Percentiles rank a stretch among this genome's conserved stretches.
phyloP scores from a whole-genome alignment of 257 asterid species.

The Catharanthus roseus region DNA sequence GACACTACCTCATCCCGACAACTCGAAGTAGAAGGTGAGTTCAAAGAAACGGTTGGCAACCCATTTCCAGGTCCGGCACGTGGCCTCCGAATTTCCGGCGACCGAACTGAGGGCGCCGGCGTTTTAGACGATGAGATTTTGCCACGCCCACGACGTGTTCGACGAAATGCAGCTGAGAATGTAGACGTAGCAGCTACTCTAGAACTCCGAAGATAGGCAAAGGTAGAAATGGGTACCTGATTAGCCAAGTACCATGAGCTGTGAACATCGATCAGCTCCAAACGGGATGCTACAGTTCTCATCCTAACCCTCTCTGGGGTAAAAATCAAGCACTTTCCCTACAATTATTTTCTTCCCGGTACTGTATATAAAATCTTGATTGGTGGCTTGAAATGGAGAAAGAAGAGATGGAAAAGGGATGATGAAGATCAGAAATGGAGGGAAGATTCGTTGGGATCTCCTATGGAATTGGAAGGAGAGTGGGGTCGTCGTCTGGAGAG shows the following conservation, averaged over 20 bases:
- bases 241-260: conserved; percentile 60
- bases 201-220: conserved; percentile 36
- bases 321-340: neutral
- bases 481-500: conserved; percentile 23
- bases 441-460: conserved; percentile 68
- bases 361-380: neutral
- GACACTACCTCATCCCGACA: conserved; percentile 56
- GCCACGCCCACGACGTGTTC: conserved; percentile 47
- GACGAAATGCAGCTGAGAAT: conserved; percentile 61
- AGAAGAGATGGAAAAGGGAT: conserved; percentile 16
- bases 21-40: conserved; percentile 44
- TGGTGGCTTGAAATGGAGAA: conserved; percentile 1
- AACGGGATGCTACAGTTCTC: conserved; percentile 66
- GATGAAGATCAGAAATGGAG: conserved; percentile 32
- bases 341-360: neutral
- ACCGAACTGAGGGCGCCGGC: conserved; percentile 37
- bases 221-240: conserved; percentile 57
- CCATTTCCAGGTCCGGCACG: conserved; percentile 54
- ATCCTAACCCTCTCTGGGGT: conserved; percentile 23
- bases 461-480: conserved; percentile 33
- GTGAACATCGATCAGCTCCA: conserved; percentile 64
- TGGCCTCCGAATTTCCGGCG: conserved; percentile 78
- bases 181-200: conserved; percentile 21
- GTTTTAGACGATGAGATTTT: conserved; percentile 42
- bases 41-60: conserved; percentile 40